A percentile compares a stretch with the other conserved stretches of the same genome.
These are phyloP conservation scores for Ascochyta fabae DNA, from an alignment of 2,329 filamentous ascomycete species.

Conservation along the genomic window DNA sequence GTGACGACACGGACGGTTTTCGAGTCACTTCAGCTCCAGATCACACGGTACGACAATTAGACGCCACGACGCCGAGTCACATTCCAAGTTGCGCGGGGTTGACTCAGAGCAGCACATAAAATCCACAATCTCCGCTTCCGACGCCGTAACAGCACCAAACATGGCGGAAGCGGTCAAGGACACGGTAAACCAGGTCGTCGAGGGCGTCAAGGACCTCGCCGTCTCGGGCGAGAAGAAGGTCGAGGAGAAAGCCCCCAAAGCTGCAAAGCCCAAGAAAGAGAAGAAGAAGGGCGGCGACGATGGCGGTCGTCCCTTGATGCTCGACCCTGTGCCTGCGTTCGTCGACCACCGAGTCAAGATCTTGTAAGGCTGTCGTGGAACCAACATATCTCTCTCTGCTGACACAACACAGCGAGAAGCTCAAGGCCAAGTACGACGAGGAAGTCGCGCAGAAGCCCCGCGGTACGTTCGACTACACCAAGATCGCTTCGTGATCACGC, in stretches of 20 bases:
- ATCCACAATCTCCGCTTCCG: conserved; percentile 29
- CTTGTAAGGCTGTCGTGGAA: conserved; percentile 58
- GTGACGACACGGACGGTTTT: conserved; percentile 8
- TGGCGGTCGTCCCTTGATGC: conserved; percentile 55
- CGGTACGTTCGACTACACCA: conserved; percentile 33
- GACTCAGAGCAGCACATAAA: conserved; percentile 34
- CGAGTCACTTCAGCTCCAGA: conserved; percentile 12
- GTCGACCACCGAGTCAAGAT: conserved; percentile 83
- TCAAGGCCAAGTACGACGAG: conserved; percentile 83
- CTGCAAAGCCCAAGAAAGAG: conserved; percentile 47
- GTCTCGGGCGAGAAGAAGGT: conserved; percentile 50
- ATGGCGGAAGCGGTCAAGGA: conserved; percentile 60
- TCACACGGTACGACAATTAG: conserved; percentile 10
- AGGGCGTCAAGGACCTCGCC: conserved; percentile 66
- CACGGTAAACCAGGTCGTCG: conserved; percentile 58
- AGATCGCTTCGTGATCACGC: neutral
- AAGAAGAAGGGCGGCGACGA: conserved; percentile 49
- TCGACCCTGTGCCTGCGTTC: conserved; percentile 70
- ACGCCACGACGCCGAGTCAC: conserved; percentile 12
- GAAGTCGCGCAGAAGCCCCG: conserved; percentile 74
- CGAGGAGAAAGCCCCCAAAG: conserved; percentile 34
- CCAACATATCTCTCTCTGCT: conserved; percentile 2
- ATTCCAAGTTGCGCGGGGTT: conserved; percentile 20
- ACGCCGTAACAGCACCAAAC: conserved; percentile 32
- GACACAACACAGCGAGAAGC: conserved; percentile 63